phyloP scores from a whole-genome alignment of 2,329 filamentous ascomycete species.

The Hymenoscyphus albidus region DNA sequence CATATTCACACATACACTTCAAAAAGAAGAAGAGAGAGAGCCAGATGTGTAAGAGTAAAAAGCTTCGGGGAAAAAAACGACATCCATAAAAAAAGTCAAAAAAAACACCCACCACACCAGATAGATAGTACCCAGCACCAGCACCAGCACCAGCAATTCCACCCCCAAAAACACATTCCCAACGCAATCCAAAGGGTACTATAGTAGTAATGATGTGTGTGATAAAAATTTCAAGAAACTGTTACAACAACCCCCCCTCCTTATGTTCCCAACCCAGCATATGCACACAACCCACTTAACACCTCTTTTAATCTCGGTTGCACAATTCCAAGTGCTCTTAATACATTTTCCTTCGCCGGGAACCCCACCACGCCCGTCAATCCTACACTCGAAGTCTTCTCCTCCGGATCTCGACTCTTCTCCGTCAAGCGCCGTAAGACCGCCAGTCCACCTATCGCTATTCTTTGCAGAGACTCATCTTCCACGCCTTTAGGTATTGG shows the following conservation, averaged over 20 bases:
- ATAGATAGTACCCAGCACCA: too few species aligned
- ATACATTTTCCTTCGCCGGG: slow-evolving; percentile 62
- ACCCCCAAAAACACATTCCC: too few species aligned
- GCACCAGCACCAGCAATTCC: too few species aligned
- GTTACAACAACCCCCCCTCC: neutral
- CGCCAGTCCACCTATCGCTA: slow-evolving; percentile 64
- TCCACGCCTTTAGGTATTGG: slow-evolving; percentile 32
- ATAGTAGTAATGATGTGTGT: too few species aligned
- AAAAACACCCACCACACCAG: too few species aligned
- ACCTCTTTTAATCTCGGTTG: slow-evolving; percentile 61
- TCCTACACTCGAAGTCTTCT: slow-evolving; percentile 50
- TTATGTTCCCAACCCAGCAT: slow-evolving; percentile 49
- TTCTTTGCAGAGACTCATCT: slow-evolving; percentile 39
- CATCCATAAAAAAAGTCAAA: neutral
- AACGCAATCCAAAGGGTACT: too few species aligned
- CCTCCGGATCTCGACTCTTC: slow-evolving; percentile 58
- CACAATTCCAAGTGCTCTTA: slow-evolving; percentile 63
- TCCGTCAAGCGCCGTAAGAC: slow-evolving; percentile 66
- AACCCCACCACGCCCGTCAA: slow-evolving; percentile 47
- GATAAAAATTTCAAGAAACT: neutral
- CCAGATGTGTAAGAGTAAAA: neutral
- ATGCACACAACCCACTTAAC: slow-evolving; percentile 64
- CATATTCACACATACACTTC: neutral
- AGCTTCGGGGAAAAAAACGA: neutral
- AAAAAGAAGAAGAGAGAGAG: too few species aligned